Conservation (phyloP, 805 yeast species). For the Dipodascus albidus region DNA sequence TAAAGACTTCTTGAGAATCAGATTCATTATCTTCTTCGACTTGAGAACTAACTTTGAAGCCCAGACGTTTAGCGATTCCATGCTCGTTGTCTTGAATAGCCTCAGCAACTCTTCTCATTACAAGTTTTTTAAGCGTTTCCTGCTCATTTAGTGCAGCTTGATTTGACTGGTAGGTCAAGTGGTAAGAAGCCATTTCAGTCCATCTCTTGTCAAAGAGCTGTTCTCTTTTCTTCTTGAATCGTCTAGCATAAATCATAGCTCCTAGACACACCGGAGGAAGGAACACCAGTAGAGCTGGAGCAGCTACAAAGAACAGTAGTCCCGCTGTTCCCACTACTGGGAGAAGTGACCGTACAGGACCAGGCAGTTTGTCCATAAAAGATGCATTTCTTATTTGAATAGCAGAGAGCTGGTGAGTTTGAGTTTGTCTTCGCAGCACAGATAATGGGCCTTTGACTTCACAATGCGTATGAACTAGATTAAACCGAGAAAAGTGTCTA, state of each 20-base stretch:
- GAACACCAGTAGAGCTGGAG: slow-evolving; percentile 2
- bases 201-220: slow-evolving; percentile 1
- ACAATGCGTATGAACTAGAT: too few relatives aligned
- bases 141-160: slow-evolving; percentile 1
- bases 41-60: background rate
- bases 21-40: background rate
- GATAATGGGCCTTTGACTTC: too few relatives aligned
- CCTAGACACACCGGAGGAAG: slow-evolving; percentile 2
- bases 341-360: background rate
- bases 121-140: background rate
- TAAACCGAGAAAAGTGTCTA: background rate
- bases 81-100: slow-evolving; percentile 2
- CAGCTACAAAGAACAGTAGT: slow-evolving; percentile 1
- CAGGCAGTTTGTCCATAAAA: slow-evolving; percentile 1
- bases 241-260: slow-evolving; percentile 1
- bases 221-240: background rate
- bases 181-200: background rate
- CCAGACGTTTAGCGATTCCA: background rate
- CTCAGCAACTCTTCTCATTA: slow-evolving; percentile 1
- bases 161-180: background rate
- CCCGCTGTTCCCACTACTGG: background rate
- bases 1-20: background rate
- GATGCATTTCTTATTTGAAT: background rate
- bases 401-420: background rate
- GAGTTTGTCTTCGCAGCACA: too few relatives aligned